Conservation (phyloP, 768 basidiomycete genomes). For the Boletus reticuloceps region DNA sequence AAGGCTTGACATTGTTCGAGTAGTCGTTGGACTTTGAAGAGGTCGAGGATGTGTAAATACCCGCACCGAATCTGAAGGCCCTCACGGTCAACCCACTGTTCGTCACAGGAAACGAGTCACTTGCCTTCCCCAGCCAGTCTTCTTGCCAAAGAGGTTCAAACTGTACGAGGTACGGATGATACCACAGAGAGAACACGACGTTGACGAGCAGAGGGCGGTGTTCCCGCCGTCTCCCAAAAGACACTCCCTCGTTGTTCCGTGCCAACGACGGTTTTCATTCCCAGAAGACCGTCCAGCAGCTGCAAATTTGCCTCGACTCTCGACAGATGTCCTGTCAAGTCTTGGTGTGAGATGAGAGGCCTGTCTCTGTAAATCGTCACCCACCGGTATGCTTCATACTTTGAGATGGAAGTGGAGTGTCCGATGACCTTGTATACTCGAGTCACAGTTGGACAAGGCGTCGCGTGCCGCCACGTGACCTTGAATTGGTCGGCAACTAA, state of each 20-base stretch:
- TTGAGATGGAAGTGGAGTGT: conserved; percentile 45
- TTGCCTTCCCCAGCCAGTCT: conserved; percentile 71
- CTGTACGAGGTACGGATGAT: conserved; percentile 67
- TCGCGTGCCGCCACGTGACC: conserved; percentile 64
- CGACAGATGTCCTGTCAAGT: conserved; percentile 47
- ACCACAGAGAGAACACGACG: conserved; percentile 59
- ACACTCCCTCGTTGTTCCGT: conserved; percentile 67
- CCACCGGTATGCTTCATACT: conserved; percentile 63
- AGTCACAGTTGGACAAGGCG: conserved; percentile 54
- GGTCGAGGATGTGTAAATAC: conserved; percentile 74
- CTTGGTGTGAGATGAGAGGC: conserved; percentile 1
- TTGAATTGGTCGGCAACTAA: conserved; percentile 67
- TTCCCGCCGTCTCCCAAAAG: conserved; percentile 62
- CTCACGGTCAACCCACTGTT: conserved; percentile 2
- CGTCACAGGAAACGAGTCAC: conserved; percentile 3
- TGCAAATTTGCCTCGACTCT: conserved; percentile 57
- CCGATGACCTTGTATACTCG: conserved; percentile 64
- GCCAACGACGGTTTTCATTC: conserved; percentile 75
- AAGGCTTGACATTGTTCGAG: conserved; percentile 55
- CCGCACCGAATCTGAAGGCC: conserved; percentile 56
- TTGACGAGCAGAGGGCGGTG: conserved; percentile 47
- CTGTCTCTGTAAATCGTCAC: conserved; percentile 2
- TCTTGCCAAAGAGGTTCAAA: conserved; percentile 60
- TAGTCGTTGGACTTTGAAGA: conserved; percentile 82
- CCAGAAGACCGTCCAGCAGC: conserved; percentile 54